Conservation (phyloP, 2,329 filamentous ascomycete genomes). For the Nemania diffusa region DNA sequence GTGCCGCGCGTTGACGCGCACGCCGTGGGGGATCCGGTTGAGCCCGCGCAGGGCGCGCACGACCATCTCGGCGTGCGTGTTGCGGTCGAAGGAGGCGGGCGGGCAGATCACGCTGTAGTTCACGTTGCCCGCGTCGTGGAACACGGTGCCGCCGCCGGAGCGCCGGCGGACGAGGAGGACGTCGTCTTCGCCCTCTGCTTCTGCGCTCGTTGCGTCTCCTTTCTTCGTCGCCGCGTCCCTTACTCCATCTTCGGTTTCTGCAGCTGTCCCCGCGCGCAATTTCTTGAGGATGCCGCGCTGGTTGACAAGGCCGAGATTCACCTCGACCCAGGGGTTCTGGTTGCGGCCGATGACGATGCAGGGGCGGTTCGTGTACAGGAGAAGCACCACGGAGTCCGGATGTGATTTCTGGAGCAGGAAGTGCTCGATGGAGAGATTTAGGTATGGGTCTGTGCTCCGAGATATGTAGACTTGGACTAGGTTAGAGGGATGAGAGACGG, state of each 20-base stretch:
- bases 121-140: constrained; percentile 91
- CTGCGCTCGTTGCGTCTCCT: background rate
- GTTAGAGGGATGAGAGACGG: constrained; percentile 56
- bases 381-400: constrained; percentile 78
- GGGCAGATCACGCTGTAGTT: constrained; percentile 96
- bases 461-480: constrained; percentile 77
- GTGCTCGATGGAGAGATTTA: constrained; percentile 96
- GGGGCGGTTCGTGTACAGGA: constrained; percentile 88
- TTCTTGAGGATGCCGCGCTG: constrained; percentile 31
- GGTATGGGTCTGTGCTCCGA: constrained; percentile 75
- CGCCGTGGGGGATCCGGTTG: constrained; percentile 54
- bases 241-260: background rate
- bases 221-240: constrained; percentile 25
- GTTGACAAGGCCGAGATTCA: constrained; percentile 73
- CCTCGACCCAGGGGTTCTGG: constrained; percentile 97
- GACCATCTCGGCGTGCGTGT: constrained; percentile 93
- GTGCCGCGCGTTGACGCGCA: constrained; percentile 87
- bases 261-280: constrained; percentile 7
- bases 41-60: constrained; percentile 79
- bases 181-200: constrained; percentile 43
- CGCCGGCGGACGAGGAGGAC: constrained; percentile 80
- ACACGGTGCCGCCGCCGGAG: constrained; percentile 91
- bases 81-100: constrained; percentile 77
- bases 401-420: constrained; percentile 81
- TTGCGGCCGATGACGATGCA: constrained; percentile 94